These are phyloP conservation scores for Trichoderma cornu-damae DNA, from an alignment of 2,329 filamentous ascomycete species.

Conservation along the genomic window DNA sequence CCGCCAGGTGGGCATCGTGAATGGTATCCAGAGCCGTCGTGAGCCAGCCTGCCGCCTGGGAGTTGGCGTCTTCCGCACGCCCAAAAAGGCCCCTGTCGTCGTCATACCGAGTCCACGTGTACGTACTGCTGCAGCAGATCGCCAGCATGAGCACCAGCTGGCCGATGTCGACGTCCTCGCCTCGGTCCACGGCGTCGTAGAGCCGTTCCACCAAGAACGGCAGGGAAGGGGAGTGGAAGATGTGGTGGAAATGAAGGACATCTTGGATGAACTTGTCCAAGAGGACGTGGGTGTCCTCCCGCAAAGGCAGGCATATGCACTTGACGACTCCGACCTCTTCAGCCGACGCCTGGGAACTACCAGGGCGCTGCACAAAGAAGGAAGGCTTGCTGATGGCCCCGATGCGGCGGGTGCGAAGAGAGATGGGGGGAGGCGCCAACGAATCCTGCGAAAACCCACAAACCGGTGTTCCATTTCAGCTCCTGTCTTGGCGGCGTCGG, in stretches of 20 bases:
- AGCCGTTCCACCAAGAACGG: conserved; percentile 27
- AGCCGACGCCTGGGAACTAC: conserved; percentile 19
- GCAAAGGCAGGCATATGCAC: conserved; percentile 33
- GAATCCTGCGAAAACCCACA: not conserved
- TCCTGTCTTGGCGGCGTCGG: not conserved
- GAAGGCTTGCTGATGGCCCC: conserved; percentile 31
- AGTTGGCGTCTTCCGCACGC: conserved; percentile 27
- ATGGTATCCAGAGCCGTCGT: conserved; percentile 34
- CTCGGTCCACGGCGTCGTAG: conserved; percentile 29
- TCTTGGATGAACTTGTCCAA: conserved; percentile 30
- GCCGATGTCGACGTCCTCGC: conserved; percentile 23
- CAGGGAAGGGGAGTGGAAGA: conserved; percentile 30
- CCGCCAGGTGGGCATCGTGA: conserved; percentile 30
- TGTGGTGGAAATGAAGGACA: conserved; percentile 31
- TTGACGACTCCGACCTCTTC: conserved; percentile 28
- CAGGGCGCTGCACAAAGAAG: conserved; percentile 29
- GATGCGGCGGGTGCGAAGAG: conserved; percentile 2
- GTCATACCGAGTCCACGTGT: conserved; percentile 30
- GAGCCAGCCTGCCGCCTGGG: conserved; percentile 32
- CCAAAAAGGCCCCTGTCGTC: conserved; percentile 26
- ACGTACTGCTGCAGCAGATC: conserved; percentile 30
- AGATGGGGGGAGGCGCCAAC: not conserved
- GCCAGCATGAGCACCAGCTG: conserved; percentile 28
- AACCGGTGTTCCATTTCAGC: not conserved
- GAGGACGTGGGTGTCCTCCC: conserved; percentile 28